Percentiles rank a stretch among this genome's conserved stretches.
phyloP scores from a whole-genome alignment of 2,329 filamentous ascomycete genomes.

The Aspergillus carbonarius region DNA sequence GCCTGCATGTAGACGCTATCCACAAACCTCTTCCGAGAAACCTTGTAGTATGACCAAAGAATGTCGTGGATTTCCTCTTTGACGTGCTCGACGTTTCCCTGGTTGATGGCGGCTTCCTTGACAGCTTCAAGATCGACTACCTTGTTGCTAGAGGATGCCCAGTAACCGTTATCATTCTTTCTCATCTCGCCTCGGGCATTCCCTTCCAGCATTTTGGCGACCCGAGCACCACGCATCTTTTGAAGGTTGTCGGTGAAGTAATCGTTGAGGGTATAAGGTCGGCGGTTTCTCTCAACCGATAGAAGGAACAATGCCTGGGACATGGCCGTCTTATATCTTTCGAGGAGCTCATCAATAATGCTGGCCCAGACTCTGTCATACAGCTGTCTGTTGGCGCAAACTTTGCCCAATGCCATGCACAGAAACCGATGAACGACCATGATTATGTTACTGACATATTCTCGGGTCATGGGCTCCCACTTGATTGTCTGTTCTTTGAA shows the following conservation, averaged over 20 bases:
- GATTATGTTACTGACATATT: slow-evolving; percentile 55
- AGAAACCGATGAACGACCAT: slow-evolving; percentile 56
- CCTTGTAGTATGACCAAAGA: slow-evolving; percentile 61
- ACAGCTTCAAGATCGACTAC: slow-evolving; percentile 9
- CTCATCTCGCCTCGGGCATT: neutral
- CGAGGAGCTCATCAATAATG: slow-evolving; percentile 48
- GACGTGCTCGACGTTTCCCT: slow-evolving; percentile 19
- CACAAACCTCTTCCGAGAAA: slow-evolving; percentile 61
- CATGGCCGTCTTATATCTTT: slow-evolving; percentile 50
- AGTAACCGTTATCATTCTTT: neutral
- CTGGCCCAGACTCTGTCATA: slow-evolving; percentile 43
- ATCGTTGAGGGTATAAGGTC: slow-evolving; percentile 51
- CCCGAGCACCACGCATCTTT: slow-evolving; percentile 29
- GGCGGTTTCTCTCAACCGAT: slow-evolving; percentile 49
- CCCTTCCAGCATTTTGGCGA: neutral
- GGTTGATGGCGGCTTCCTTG: neutral
- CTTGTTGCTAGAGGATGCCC: neutral
- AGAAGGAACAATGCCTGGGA: slow-evolving; percentile 54
- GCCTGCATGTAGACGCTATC: slow-evolving; percentile 63
- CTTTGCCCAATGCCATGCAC: slow-evolving; percentile 37
- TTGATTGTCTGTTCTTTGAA: slow-evolving; percentile 57
- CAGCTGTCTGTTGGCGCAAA: slow-evolving; percentile 49
- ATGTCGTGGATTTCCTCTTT: slow-evolving; percentile 59
- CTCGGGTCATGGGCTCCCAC: slow-evolving; percentile 51
- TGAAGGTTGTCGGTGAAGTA: slow-evolving; percentile 52